Evolutionary conservation across 192 early-diverging fungal genomes (phyloP).

Genomic region (Rhizoclosmatium globosum): DNA sequence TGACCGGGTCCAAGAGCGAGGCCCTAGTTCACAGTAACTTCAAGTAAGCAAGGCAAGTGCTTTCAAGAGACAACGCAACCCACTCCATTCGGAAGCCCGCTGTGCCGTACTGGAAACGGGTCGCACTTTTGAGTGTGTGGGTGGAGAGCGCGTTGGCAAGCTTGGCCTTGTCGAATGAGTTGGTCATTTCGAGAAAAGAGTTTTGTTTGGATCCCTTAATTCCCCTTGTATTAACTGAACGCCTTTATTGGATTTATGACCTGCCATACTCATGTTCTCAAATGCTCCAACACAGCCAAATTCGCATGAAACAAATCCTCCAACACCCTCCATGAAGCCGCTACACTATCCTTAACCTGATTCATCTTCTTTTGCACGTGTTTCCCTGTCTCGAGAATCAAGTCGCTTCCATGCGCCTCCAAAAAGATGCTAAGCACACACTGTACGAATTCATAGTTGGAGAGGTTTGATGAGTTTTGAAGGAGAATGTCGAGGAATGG

Average conservation of each 20-base stretch:
- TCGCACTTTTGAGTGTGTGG: conserved; percentile 1
- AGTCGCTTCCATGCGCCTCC: conserved; percentile 80
- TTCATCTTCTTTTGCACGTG: conserved; percentile 52
- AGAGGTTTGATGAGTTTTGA: conserved; percentile 65
- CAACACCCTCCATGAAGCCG: conserved; percentile 63
- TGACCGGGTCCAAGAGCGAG: conserved; percentile 87
- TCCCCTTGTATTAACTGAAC: no score
- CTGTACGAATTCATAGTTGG: conserved; percentile 90
- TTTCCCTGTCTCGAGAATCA: conserved; percentile 52
- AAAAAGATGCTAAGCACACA: conserved; percentile 81
- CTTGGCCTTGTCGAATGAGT: not conserved
- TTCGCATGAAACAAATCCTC: conserved; percentile 64
- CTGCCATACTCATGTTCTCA: not conserved
- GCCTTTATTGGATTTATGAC: no score
- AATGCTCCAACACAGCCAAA: conserved; percentile 31
- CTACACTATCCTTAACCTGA: conserved; percentile 46
- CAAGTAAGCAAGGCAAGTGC: not conserved
- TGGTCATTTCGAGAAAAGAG: no score
- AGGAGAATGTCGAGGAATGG: conserved; percentile 74
- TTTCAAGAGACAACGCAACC: conserved; percentile 2
- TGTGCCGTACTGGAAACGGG: conserved; percentile 79
- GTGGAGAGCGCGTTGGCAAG: conserved; percentile 16
- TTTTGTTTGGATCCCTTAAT: no score
- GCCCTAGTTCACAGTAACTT: conserved; percentile 58
- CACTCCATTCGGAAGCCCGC: conserved; percentile 97